Percentiles rank a stretch among this genome's conserved stretches.
Evolutionary conservation across 257 asterid species (phyloP).

Genomic region (Petrea volubilis): DNA sequence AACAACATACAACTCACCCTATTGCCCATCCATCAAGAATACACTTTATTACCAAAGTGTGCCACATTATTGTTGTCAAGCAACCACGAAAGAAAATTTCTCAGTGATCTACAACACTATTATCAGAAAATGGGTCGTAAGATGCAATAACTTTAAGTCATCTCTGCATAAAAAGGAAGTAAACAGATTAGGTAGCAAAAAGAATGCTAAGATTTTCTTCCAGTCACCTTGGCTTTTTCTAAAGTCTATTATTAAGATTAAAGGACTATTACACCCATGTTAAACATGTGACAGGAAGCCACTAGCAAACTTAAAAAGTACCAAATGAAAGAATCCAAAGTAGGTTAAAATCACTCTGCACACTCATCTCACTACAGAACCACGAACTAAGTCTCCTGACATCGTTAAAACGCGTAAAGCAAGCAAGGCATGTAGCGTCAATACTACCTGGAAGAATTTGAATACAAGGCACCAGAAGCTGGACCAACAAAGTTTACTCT

Average conservation of each 20-base stretch:
- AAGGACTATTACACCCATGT: too few species aligned
- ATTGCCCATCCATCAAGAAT: too few species aligned
- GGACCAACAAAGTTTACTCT: slow-evolving; percentile 76
- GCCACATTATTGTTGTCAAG: neutral
- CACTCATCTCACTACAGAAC: neutral
- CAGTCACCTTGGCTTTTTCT: neutral
- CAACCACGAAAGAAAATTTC: slow-evolving; percentile 6
- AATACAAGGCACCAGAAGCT: slow-evolving; percentile 55
- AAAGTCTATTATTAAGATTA: slow-evolving; percentile 1
- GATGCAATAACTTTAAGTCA: too few species aligned
- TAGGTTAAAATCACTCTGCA: neutral
- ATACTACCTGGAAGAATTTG: slow-evolving; percentile 58
- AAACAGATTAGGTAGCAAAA: too few species aligned
- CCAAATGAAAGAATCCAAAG: neutral
- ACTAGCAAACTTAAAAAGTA: neutral
- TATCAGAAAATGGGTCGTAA: neutral
- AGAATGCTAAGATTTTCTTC: too few species aligned
- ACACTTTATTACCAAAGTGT: neutral
- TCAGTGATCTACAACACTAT: neutral
- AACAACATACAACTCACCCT: neutral
- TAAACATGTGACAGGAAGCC: neutral
- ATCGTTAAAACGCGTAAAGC: too few species aligned
- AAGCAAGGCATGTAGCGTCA: too few species aligned
- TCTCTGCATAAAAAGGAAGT: too few species aligned
- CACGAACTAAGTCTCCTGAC: neutral